A percentile compares a stretch with the other conserved stretches of the same genome.
Evolutionary conservation across 352 stramenopile genomes (phyloP).

Genomic region (Pythium insidiosum): DNA sequence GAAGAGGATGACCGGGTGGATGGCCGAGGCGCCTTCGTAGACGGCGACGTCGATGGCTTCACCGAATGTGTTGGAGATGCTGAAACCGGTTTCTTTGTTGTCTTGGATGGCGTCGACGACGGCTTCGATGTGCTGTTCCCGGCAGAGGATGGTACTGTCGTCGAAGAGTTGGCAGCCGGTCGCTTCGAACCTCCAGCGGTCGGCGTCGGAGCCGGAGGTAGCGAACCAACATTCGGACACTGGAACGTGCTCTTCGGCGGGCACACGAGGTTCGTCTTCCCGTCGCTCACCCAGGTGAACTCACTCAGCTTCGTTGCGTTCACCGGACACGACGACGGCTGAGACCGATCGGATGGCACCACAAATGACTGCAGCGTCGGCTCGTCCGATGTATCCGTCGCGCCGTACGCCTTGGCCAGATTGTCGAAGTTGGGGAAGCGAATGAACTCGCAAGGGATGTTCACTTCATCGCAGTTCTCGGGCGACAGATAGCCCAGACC

Average conservation of each 20-base stretch:
- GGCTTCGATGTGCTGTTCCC: too few species aligned
- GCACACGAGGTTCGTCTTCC: not conserved
- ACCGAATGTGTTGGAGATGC: too few species aligned
- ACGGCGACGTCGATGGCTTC: too few species aligned
- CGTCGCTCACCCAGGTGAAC: slow-evolving; percentile 21
- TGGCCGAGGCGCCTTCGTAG: too few species aligned
- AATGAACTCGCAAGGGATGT: slow-evolving; percentile 49
- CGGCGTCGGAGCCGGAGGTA: too few species aligned
- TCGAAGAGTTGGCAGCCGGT: too few species aligned
- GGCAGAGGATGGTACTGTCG: too few species aligned
- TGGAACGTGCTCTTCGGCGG: slow-evolving; percentile 19
- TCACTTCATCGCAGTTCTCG: slow-evolving; percentile 52
- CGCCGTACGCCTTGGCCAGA: slow-evolving; percentile 46
- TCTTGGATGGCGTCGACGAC: too few species aligned
- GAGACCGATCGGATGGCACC: not conserved
- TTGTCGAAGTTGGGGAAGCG: slow-evolving; percentile 74
- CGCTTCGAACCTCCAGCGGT: too few species aligned
- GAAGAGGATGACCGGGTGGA: too few species aligned
- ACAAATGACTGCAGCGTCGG: slow-evolving; percentile 22
- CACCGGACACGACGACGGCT: slow-evolving; percentile 16
- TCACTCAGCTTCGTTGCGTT: slow-evolving; percentile 24
- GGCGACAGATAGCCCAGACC: slow-evolving; percentile 81
- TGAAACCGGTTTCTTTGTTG: too few species aligned
- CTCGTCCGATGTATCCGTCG: slow-evolving; percentile 24
- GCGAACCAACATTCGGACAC: slow-evolving; percentile 23